phyloP scores from a whole-genome alignment of 2,329 filamentous ascomycete species.

The Colletotrichum sp. region DNA sequence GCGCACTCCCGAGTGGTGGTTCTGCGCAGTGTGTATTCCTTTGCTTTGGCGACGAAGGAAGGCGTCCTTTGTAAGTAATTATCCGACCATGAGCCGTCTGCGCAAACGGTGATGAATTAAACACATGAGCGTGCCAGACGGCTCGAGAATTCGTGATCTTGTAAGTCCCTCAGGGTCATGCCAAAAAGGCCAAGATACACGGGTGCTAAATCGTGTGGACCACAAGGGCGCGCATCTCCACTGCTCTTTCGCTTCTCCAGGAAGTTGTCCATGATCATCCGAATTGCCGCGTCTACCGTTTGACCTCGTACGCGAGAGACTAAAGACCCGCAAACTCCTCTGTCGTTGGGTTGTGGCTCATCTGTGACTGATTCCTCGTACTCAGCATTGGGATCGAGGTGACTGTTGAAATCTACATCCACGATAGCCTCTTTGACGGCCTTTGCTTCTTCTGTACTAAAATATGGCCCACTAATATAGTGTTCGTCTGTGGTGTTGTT shows the following conservation, averaged over 20 bases:
- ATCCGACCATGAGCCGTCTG: too few relatives aligned
- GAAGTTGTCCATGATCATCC: neutral
- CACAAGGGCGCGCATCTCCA: neutral
- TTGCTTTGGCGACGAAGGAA: too few relatives aligned
- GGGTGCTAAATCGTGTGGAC: neutral
- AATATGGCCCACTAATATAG: neutral
- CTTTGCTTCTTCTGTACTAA: too few relatives aligned
- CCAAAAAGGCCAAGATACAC: neutral
- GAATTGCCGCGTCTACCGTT: neutral
- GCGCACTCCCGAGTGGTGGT: too few relatives aligned
- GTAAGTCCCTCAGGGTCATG: neutral
- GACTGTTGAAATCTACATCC: neutral
- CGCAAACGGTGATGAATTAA: too few relatives aligned
- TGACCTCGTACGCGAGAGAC: neutral
- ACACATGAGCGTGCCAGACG: too few relatives aligned
- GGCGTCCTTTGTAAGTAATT: too few relatives aligned
- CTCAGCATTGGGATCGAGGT: neutral
- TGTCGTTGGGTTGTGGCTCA: rapidly evolving
- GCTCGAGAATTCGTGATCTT: neutral
- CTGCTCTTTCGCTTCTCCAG: neutral
- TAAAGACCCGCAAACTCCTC: rapidly evolving
- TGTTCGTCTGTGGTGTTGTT: neutral
- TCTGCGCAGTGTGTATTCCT: too few relatives aligned
- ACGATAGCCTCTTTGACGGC: neutral
- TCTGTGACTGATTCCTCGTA: rapidly evolving